These are phyloP conservation scores for Penicillium freii DNA, from an alignment of 2,329 filamentous ascomycete species.

Conservation along the genomic window DNA sequence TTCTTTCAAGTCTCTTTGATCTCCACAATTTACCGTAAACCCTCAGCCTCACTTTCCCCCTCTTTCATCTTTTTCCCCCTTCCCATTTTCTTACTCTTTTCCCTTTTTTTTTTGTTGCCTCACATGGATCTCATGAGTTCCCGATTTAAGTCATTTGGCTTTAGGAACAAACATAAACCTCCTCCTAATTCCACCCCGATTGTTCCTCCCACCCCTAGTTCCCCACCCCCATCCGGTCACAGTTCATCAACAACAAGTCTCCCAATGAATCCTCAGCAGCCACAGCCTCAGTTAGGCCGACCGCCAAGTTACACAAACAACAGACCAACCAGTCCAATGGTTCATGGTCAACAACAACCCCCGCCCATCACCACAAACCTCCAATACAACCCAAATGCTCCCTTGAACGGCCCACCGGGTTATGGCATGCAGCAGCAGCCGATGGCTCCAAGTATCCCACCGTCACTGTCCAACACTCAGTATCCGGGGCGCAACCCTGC, in stretches of 20 bases:
- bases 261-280: slow-evolving; percentile 50
- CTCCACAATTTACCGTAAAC: slow-evolving; percentile 13
- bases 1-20: slow-evolving; percentile 17
- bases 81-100: neutral
- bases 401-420: slow-evolving; percentile 44
- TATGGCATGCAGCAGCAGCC: slow-evolving; percentile 44
- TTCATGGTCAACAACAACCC: slow-evolving; percentile 46
- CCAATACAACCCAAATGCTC: slow-evolving; percentile 45
- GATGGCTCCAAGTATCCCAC: slow-evolving; percentile 29
- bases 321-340: slow-evolving; percentile 55
- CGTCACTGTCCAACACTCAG: slow-evolving; percentile 26
- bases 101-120: slow-evolving; percentile 20
- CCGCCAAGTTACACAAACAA: slow-evolving; percentile 63
- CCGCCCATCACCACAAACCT: slow-evolving; percentile 57
- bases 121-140: slow-evolving; percentile 53
- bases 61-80: slow-evolving; percentile 16
- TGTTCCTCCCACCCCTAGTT: slow-evolving; percentile 37
- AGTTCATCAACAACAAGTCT: slow-evolving; percentile 52
- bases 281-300: slow-evolving; percentile 51
- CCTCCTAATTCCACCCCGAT: slow-evolving; percentile 30
- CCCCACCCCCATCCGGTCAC: slow-evolving; percentile 40
- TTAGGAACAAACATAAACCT: slow-evolving; percentile 39
- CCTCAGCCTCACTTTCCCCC: slow-evolving; percentile 18
- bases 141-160: slow-evolving; percentile 51
- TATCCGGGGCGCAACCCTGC: slow-evolving; percentile 36